phyloP scores from a whole-genome alignment of 345 rosid genomes.

The Carallia brachiata region DNA sequence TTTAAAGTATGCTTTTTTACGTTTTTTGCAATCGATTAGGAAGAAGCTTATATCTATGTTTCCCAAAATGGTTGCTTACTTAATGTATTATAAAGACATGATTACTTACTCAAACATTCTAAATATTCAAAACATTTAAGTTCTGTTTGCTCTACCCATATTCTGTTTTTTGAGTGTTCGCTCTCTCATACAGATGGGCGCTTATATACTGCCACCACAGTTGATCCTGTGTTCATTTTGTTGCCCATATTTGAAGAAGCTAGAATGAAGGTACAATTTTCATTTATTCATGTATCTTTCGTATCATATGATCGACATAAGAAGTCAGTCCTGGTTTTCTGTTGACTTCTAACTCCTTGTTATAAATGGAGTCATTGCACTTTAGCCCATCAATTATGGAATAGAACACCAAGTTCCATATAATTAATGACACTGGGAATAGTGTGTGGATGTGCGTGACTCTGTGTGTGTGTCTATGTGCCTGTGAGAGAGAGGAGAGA shows the following conservation, averaged over 20 bases:
- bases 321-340: no score
- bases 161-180: background rate
- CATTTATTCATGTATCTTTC: background rate
- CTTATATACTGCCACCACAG: constrained; percentile 67
- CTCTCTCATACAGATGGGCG: constrained; percentile 58
- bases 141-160: background rate
- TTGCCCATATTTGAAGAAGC: constrained; percentile 83
- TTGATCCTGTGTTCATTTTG: constrained; percentile 83
- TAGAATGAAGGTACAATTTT: constrained; percentile 68
- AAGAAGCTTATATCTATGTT: background rate
- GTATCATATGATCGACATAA: background rate
- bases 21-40: background rate
- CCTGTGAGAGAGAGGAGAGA: no score
- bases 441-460: no score
- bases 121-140: background rate
- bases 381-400: no score
- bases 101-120: background rate
- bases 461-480: no score
- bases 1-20: background rate
- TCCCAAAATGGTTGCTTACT: no score
- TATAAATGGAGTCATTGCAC: no score
- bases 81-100: no score
- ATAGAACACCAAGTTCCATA: no score
- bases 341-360: background rate
- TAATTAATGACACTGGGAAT: no score